phyloP scores from a whole-genome alignment of 1,284 basidiomycete genomes.

The Apiotrichum siamense region DNA sequence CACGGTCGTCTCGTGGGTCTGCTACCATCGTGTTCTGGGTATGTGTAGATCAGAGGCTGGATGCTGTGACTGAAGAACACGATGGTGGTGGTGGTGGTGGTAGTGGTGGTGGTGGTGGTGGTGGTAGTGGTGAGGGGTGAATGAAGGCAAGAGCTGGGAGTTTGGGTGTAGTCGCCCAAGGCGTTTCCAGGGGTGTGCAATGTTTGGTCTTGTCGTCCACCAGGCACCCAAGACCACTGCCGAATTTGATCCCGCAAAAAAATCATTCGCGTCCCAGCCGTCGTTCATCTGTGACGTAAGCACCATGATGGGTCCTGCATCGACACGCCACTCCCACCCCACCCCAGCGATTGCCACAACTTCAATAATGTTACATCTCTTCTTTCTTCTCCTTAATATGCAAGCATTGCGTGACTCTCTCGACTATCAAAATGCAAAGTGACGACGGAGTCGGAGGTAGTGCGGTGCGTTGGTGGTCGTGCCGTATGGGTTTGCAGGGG shows the following conservation, averaged over 20 bases:
- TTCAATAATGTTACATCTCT: constrained; percentile 2
- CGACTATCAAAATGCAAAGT: background rate
- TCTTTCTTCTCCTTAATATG: background rate
- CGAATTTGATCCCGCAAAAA: constrained; percentile 5
- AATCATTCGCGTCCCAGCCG: constrained; percentile 5
- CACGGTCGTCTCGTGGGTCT: no score
- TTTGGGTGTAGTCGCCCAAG: no score
- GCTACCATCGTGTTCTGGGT: background rate
- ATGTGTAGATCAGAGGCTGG: background rate
- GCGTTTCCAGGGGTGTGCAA: background rate
- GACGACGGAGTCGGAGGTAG: no score
- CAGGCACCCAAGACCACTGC: background rate
- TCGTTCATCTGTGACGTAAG: background rate
- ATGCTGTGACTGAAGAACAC: background rate
- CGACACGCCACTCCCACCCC: no score
- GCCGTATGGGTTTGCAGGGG: background rate
- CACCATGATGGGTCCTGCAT: no score
- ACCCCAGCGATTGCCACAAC: no score
- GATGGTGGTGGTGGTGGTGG: no score
- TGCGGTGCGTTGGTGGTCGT: no score
- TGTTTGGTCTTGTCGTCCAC: background rate
- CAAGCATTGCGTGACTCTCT: constrained; percentile 3
- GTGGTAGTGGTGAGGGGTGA: background rate
- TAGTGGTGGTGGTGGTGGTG: background rate
- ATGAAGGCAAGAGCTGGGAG: background rate